Percentiles rank a stretch among this genome's conserved stretches.
phyloP scores from a whole-genome alignment of 495 filamentous ascomycete genomes.

The Podospora comata region DNA sequence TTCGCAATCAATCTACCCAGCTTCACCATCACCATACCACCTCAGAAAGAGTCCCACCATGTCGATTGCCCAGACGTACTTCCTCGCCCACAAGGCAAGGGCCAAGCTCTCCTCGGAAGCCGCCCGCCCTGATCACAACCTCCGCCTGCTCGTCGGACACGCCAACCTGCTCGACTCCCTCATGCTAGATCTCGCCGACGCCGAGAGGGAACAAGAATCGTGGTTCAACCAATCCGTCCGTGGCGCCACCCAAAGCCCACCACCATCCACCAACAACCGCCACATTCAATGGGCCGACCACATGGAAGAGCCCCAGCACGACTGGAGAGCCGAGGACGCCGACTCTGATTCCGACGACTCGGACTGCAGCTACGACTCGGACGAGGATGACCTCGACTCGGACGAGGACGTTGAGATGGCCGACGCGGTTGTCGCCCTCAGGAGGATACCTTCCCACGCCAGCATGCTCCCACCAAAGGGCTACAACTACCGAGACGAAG shows the following conservation, averaged over 20 bases:
- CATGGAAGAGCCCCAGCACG: slow-evolving; percentile 67
- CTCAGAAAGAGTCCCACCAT: slow-evolving; percentile 60
- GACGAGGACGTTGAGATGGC: slow-evolving; percentile 56
- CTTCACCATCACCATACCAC: slow-evolving; percentile 31
- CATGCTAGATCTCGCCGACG: slow-evolving; percentile 92
- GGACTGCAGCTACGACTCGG: slow-evolving; percentile 31
- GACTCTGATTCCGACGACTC: slow-evolving; percentile 45
- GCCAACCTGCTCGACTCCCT: slow-evolving; percentile 96
- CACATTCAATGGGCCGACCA: slow-evolving; percentile 88
- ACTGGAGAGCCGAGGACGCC: slow-evolving; percentile 66
- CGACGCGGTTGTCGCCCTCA: slow-evolving; percentile 45
- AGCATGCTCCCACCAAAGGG: slow-evolving; percentile 22
- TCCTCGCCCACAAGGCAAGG: slow-evolving; percentile 91
- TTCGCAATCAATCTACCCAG: slow-evolving; percentile 20
- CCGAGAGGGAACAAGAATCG: slow-evolving; percentile 90
- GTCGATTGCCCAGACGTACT: slow-evolving; percentile 97
- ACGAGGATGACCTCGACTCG: slow-evolving; percentile 23
- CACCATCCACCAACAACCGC: slow-evolving; percentile 42
- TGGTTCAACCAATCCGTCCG: slow-evolving; percentile 97
- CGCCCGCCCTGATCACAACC: slow-evolving; percentile 84
- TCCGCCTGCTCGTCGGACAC: slow-evolving; percentile 89
- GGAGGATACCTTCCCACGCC: slow-evolving; percentile 41
- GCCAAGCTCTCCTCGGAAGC: slow-evolving; percentile 93
- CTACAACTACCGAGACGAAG: slow-evolving; percentile 20
- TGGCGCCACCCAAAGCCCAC: slow-evolving; percentile 58